Base-by-base conservation (phyloP, 2,329 filamentous ascomycete genomes). In the Penicillium aurantiogriseum region DNA sequence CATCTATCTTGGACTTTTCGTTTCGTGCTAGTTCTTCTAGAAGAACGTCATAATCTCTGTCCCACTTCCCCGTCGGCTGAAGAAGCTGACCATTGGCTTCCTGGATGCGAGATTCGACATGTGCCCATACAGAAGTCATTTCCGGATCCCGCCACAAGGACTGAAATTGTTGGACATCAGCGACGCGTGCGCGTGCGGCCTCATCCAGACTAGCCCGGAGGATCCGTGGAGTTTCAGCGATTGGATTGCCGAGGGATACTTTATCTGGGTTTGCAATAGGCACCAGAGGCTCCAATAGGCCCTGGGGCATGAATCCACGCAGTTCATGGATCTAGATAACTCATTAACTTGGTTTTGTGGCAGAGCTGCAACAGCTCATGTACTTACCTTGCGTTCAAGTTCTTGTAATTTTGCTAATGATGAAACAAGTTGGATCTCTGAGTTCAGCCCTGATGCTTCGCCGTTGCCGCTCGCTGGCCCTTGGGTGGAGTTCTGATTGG, bases 391-490 rank as follows among this genome's bases (percentile, higher is more conserved):
- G 11, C 66, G 57, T 52, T 77, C 75, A 27, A 77, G 59, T 55
- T 77, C 68, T 57, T 77, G 75, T 3, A 77, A 65, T 47, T 75
- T 76, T 13, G 71, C 68, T 45, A 77, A 65, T 29, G 75, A 77
- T 15, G 73, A 71, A 11, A 77, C 71, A 7, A 77, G 67, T 53
- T 74, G 71, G 25, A 71, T 63, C 52, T 77, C 76, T 13, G 72
- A 72, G 15, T 72, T 66, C 60, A 63, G 33, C 7, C 45, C 39
- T 27, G 40, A 21, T 5, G 42, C 4, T 7, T 53, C 40, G 5
- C 44, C 43, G n/a, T 53, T 57, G 21, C 36, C 8, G 1, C 38
- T 5, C 27, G 38, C 9, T 6, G 57, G n/a, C 9, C 33, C 42
- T 47, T 57, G 50, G 5, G 23, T 23, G 29, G 47, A 40, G 21